Base-by-base conservation (phyloP, 257 asterid genomes). In the Cinchona pubescens region DNA sequence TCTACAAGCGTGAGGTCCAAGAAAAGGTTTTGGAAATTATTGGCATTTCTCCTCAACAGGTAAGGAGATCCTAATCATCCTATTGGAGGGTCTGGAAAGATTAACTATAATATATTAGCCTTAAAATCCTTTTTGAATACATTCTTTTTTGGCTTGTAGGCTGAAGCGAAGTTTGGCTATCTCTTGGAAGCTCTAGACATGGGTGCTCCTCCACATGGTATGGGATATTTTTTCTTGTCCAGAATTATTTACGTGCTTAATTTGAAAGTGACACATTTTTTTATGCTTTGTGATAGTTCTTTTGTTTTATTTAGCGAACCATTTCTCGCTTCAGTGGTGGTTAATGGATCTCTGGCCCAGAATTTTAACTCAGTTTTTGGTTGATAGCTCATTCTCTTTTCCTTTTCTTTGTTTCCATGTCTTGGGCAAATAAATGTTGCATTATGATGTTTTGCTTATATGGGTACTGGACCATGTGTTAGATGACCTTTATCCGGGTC, bases 161-260 rank as follows among this genome's bases (percentile, higher is more conserved):
- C 98, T 76, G 97, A 94, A 71, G 91, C 89, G 1, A 92, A 95
- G 86, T 95, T 95, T 83, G 97, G 98, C 56, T 92, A 95, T 84
- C 93, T 95, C 53, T 80, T 95, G 89, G 99, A 92, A 87, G 99
- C 99, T 81, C 82, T 95, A 76, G 98, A 92, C 87, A 85, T 91
- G 97, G 98, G 98, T 78, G 99, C 98, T 80, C 98, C 98, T 81
- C 99, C 99, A 35, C 99, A 95, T 70, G 99, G 99, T 94, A 90
- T 46, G 74, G 37, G 35, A 66, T 53, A 37, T 48, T 43, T 59
- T 58, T 21, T 35, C 66, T 19, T 32, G 56, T 16, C 61, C 51
- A 34, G n/a, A 3, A 53, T 30, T 56, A 56, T 42, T 49, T 25
- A 35, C 14, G 10, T 10, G 40, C 18, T 14, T 16, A 11, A 11